These are phyloP conservation scores for Talaromyces piceae DNA, from an alignment of 2,329 filamentous ascomycete genomes.

Conservation along the genomic window DNA sequence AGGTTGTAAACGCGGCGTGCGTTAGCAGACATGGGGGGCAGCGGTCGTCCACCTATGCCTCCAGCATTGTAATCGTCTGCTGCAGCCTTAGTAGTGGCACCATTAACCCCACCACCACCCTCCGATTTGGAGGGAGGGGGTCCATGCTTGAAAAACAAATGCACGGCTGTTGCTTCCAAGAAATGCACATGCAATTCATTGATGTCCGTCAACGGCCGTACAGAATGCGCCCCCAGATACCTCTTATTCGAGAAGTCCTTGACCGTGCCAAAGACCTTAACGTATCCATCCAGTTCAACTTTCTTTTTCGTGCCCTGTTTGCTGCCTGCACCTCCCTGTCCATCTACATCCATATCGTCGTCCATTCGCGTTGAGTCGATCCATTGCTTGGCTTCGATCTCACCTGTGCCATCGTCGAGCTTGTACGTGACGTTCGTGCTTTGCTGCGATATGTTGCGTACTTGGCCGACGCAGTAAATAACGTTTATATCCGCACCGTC, in stretches of 20 bases:
- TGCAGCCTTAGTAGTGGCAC: constrained; percentile 36
- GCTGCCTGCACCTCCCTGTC: no score
- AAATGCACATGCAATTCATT: constrained; percentile 93
- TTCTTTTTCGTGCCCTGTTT: constrained; percentile 38
- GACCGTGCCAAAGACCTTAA: constrained; percentile 76
- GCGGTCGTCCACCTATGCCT: constrained; percentile 22
- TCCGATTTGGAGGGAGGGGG: constrained; percentile 35
- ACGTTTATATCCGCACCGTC: constrained; percentile 68
- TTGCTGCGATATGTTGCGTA: constrained; percentile 78
- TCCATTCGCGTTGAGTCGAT: constrained; percentile 34
- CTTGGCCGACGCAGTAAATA: constrained; percentile 82
- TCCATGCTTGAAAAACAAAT: constrained; percentile 74
- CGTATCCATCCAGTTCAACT: constrained; percentile 68
- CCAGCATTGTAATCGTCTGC: constrained; percentile 31
- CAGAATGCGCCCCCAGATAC: constrained; percentile 70
- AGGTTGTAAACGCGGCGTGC: constrained; percentile 66
- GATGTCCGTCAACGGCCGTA: constrained; percentile 72
- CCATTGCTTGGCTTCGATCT: constrained; percentile 63
- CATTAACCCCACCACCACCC: constrained; percentile 18
- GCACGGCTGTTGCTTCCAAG: constrained; percentile 80
- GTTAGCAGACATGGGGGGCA: constrained; percentile 44
- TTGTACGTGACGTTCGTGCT: constrained; percentile 87
- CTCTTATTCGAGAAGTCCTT: constrained; percentile 78
- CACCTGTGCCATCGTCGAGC: constrained; percentile 89
- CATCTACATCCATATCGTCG: constrained; percentile 41